Base-by-base conservation (phyloP, 139 green algal species). In the Coccomyxa sp. region DNA sequence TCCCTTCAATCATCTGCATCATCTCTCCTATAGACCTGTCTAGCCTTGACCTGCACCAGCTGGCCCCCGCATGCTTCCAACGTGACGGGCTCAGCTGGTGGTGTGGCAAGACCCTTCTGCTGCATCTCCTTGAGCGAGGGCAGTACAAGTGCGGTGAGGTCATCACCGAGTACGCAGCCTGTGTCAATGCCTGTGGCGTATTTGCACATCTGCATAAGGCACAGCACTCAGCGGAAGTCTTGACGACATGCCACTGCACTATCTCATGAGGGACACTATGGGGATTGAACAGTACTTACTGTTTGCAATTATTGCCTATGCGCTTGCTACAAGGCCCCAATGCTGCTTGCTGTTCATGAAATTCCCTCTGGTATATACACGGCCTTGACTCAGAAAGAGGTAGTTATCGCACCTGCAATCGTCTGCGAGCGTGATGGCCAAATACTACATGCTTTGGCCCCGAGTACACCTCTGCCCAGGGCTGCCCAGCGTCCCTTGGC, bases 131-230 rank as follows among this genome's bases (percentile, higher is more conserved):
- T 35, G 27, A 89, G 39, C 14, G 86, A 70, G 7, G 90, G 90
- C 55, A 96, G 70, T 64, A 96, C 86, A 5, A 75, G 73, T 3
- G 90, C 91, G 7, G 90, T 94, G 3, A 96, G 86, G 76, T 85
- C 35, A 0, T 83, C 81, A n/a, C 91, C 91, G 39, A 94, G 91
- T 40, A 93, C 85, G 39, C 90, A 95, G 27, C 88, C 91, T 2
- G 89, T 93, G 84, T 96, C 92, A 22, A 96, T 82, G 0, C 91
- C 91, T 8, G 91, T 96, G 44, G 88, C 88, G 64, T 55, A 74
- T 0, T 39, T n/a, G 72, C 27, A 58, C 9, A 24, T 12, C 39
- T 64, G 39, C 72, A 39, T 10, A 29, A 37, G 36, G 2, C 8
- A 74, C 70, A 74, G 1, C 2, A n/a, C 1, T 74, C 70, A 74